Evolutionary conservation across 2,329 filamentous ascomycete genomes (phyloP), one percentile per base, ranked within the genome.

Genomic region (Didymellaceae sp.): DNA sequence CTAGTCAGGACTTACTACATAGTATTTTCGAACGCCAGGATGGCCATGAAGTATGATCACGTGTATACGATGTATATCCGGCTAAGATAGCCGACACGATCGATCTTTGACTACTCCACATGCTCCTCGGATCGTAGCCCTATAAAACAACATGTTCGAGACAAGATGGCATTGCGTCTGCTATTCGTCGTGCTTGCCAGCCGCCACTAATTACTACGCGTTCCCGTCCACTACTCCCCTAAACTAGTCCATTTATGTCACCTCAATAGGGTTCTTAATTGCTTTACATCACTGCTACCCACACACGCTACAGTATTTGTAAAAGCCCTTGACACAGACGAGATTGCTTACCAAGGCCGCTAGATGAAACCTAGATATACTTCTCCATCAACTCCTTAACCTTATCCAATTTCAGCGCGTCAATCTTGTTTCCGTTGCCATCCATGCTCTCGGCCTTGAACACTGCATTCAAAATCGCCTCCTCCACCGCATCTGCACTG

Each of bases 381-480:
- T 67, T 71, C 31, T 58, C 52, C 71, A 74, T 74, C 51, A 74
- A 22, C 25, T 66, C 63, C 58, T 66, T 74, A 16, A 76, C 59
- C 44, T 57, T 64, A n/a, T 55, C 61, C 47, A 75, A 34, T 46
- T 71, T 57, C 54, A 71, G 39, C 31, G 62, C 72, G 39, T 73
- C 70, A 14, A 68, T 63, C 38, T 38, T 79, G 1, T 78, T 81
- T 40, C 77, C 74, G 51, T 79, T 77, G 0, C 84, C 84, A 1
- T 75, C 78, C 75, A 85, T 82, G 0, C 80, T 82, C 59, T 84
- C 80, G 1, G 84, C 83, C 74, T 82, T 85, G 54, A 79, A 85
- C 7, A 88, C 68, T 0, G 81, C 79, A 63, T 89, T 88, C 55
- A 86, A 81, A 45, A 88, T 86, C 1, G 84, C 80, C 69, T 89